phyloP scores from a whole-genome alignment of 1,139 yeast genomes.

The Groenewaldozyma auringiensis region DNA sequence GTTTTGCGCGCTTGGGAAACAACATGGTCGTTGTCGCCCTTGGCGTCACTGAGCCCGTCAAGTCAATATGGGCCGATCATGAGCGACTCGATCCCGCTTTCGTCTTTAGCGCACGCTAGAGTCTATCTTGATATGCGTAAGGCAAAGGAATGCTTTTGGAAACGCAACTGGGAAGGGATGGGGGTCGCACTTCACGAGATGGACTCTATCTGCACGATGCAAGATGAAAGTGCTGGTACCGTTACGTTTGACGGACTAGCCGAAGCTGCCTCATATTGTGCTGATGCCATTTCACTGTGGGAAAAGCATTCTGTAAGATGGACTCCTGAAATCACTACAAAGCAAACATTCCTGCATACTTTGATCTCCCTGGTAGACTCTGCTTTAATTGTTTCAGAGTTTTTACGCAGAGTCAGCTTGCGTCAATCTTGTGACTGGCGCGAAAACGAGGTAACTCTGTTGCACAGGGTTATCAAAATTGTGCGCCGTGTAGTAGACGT shows the following conservation, averaged over 20 bases:
- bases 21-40: conserved; percentile 33
- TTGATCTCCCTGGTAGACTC: conserved; percentile 32
- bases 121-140: conserved; percentile 28
- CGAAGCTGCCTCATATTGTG: conserved; percentile 35
- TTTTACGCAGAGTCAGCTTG: conserved; percentile 25
- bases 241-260: conserved; percentile 24
- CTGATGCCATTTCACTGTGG: conserved; percentile 34
- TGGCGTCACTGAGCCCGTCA: conserved; percentile 33
- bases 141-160: conserved; percentile 32
- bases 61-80: conserved; percentile 33
- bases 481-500: conserved; percentile 26
- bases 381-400: conserved; percentile 32
- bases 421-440: conserved; percentile 18
- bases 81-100: conserved; percentile 35
- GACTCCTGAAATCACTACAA: conserved; percentile 28
- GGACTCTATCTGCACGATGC: conserved; percentile 19
- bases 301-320: conserved; percentile 32
- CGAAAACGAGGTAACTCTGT: conserved; percentile 25
- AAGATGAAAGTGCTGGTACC: conserved; percentile 10
- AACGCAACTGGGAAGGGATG: conserved; percentile 31
- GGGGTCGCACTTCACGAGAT: conserved; percentile 23
- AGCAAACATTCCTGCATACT: conserved; percentile 33
- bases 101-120: conserved; percentile 34
- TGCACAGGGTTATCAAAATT: conserved; percentile 26
- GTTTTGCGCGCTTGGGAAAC: conserved; percentile 35